Conservation (phyloP, 129 eudicot species). For the Glebionis coronaria region DNA sequence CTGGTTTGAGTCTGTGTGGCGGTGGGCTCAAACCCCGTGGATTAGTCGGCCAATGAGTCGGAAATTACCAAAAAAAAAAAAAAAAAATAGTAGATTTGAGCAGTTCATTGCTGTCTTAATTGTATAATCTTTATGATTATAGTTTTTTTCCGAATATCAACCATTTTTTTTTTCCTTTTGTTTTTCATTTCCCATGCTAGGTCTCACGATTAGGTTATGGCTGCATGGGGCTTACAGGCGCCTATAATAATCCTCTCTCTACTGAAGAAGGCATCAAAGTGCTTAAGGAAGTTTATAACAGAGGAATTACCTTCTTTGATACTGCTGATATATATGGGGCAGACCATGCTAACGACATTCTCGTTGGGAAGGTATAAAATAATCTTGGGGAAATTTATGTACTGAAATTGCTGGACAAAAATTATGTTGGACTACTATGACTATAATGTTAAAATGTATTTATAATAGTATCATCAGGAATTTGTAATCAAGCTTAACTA, state of each 20-base stretch:
- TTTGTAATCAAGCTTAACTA: neutral
- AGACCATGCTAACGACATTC: slow-evolving; percentile 51
- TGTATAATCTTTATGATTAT: too few relatives aligned
- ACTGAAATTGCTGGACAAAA: neutral
- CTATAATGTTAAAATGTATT: neutral
- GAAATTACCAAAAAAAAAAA: too few relatives aligned
- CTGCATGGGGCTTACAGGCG: slow-evolving; percentile 65
- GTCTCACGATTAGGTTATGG: slow-evolving; percentile 80
- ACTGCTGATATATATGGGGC: slow-evolving; percentile 61
- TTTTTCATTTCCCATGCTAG: slow-evolving; percentile 21
- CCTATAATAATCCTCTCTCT: slow-evolving; percentile 52
- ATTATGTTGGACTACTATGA: neutral
- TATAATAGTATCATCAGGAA: neutral
- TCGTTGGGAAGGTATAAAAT: slow-evolving; percentile 54
- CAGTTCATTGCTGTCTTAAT: too few relatives aligned
- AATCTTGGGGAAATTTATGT: neutral
- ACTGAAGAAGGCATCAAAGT: slow-evolving; percentile 49
- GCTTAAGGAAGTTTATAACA: slow-evolving; percentile 49
- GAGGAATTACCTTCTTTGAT: slow-evolving; percentile 71
- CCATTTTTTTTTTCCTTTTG: neutral
- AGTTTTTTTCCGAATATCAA: neutral
- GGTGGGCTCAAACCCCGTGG: too few relatives aligned
- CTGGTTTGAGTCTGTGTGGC: too few relatives aligned
- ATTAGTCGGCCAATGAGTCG: too few relatives aligned
- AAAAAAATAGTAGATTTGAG: too few relatives aligned